These are phyloP conservation scores for Sporisorium scitamineum DNA, from an alignment of 1,284 basidiomycete genomes.

Conservation along the genomic window DNA sequence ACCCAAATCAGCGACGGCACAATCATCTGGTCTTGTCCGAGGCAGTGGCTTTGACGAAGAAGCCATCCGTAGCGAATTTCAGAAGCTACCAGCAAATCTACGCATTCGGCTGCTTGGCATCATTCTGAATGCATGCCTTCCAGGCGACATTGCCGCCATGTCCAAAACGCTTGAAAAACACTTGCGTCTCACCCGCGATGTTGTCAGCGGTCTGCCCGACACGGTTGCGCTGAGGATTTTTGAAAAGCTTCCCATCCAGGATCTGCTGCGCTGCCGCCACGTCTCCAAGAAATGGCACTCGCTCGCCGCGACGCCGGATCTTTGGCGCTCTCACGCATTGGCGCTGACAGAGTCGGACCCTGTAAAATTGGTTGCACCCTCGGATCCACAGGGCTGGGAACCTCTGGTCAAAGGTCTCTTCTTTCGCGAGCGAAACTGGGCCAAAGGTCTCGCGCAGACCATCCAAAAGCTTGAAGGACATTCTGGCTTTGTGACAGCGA, in stretches of 20 bases:
- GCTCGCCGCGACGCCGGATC: constrained; percentile 77
- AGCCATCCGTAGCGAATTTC: constrained; percentile 39
- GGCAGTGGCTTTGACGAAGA: constrained; percentile 46
- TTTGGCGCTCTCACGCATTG: constrained; percentile 83
- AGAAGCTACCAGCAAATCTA: constrained; percentile 35
- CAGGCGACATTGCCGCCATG: constrained; percentile 57
- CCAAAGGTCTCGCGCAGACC: constrained; percentile 76
- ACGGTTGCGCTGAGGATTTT: constrained; percentile 78
- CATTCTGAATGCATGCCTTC: constrained; percentile 54
- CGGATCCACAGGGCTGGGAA: constrained; percentile 70
- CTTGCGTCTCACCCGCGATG: constrained; percentile 81
- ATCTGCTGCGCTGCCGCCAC: constrained; percentile 71
- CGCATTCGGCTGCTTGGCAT: constrained; percentile 55
- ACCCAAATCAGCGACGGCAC: constrained; percentile 1
- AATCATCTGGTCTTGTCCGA: background rate
- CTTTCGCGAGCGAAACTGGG: constrained; percentile 87
- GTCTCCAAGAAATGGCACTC: constrained; percentile 82
- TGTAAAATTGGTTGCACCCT: constrained; percentile 61
- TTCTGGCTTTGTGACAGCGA: constrained; percentile 86
- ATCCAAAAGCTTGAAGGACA: constrained; percentile 84
- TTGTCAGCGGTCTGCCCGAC: constrained; percentile 80
- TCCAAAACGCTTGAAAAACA: constrained; percentile 79
- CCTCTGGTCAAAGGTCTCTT: constrained; percentile 83
- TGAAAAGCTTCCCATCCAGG: constrained; percentile 76
- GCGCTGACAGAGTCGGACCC: constrained; percentile 81